A percentile compares a stretch with the other conserved stretches of the same genome.
Conservation (phyloP, 2,329 filamentous ascomycete genomes). For the Alternaria longipes region DNA sequence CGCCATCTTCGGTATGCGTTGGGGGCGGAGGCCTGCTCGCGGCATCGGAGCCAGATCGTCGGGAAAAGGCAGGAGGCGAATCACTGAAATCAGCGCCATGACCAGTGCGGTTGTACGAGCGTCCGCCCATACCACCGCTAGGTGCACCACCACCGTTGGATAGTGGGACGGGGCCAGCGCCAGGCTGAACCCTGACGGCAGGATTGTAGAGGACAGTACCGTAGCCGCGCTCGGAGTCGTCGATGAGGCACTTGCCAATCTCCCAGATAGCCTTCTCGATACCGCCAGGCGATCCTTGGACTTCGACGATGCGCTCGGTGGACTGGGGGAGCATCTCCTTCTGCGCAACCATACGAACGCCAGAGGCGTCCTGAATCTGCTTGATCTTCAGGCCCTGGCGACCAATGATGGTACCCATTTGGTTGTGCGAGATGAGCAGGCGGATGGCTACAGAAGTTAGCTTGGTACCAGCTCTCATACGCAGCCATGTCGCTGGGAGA, state of each 20-base stretch:
- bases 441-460: conserved; percentile 76
- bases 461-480: conserved; percentile 1
- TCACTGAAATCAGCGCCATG: conserved; percentile 99
- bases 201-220: conserved; percentile 98
- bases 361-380: conserved; percentile 96
- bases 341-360: conserved; percentile 98
- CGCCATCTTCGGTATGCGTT: conserved; percentile 92
- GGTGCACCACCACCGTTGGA: conserved; percentile 64
- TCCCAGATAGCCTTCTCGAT: conserved; percentile 98
- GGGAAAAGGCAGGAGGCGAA: conserved; percentile 71
- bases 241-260: conserved; percentile 97
- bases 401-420: conserved; percentile 99
- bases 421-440: conserved; percentile 97
- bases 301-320: conserved; percentile 96
- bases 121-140: conserved; percentile 62
- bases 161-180: conserved; percentile 61
- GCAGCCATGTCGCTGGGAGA: background rate
- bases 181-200: conserved; percentile 82
- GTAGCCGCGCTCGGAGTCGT: conserved; percentile 96
- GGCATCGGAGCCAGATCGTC: conserved; percentile 85
- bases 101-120: conserved; percentile 86
- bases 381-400: conserved; percentile 98
- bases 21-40: conserved; percentile 78
- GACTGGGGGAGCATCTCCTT: conserved; percentile 99
- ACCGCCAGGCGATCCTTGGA: conserved; percentile 92